Evolutionary conservation across 129 eudicot genomes (phyloP).

Genomic region (Pittosporum tobira): DNA sequence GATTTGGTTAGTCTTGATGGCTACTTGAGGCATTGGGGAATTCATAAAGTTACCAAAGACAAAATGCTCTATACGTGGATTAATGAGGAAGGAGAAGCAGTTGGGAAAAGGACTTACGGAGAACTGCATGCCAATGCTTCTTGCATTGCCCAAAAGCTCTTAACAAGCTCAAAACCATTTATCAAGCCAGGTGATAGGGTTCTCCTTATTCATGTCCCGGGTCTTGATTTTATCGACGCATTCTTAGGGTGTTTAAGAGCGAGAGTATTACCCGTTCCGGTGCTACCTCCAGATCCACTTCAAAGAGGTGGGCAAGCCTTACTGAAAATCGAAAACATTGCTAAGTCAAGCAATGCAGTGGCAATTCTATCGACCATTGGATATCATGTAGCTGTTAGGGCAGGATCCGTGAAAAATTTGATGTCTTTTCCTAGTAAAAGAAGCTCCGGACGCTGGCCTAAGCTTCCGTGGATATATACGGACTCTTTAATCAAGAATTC

Average conservation of each 20-base stretch:
- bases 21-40: conserved; percentile 36
- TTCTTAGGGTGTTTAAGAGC: conserved; percentile 40
- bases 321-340: conserved; percentile 37
- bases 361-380: conserved; percentile 35
- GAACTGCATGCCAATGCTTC: conserved; percentile 33
- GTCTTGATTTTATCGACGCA: conserved; percentile 39
- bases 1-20: conserved; percentile 28
- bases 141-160: conserved; percentile 27
- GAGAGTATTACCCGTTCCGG: conserved; percentile 38
- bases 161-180: conserved; percentile 26
- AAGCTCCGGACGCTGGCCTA: conserved; percentile 30
- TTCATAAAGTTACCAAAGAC: conserved; percentile 15
- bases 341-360: conserved; percentile 32
- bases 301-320: conserved; percentile 37
- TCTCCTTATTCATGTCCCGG: conserved; percentile 36
- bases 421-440: conserved; percentile 23
- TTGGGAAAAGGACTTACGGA: conserved; percentile 19
- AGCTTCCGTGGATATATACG: conserved; percentile 40
- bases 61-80: conserved; percentile 35
- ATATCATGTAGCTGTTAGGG: conserved; percentile 30
- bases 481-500: conserved; percentile 39
- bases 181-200: conserved; percentile 38
- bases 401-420: conserved; percentile 30
- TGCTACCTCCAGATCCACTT: conserved; percentile 45
- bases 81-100: conserved; percentile 34